These are phyloP conservation scores for Pogostemon cablin DNA, from an alignment of 257 asterid genomes.

Conservation along the genomic window DNA sequence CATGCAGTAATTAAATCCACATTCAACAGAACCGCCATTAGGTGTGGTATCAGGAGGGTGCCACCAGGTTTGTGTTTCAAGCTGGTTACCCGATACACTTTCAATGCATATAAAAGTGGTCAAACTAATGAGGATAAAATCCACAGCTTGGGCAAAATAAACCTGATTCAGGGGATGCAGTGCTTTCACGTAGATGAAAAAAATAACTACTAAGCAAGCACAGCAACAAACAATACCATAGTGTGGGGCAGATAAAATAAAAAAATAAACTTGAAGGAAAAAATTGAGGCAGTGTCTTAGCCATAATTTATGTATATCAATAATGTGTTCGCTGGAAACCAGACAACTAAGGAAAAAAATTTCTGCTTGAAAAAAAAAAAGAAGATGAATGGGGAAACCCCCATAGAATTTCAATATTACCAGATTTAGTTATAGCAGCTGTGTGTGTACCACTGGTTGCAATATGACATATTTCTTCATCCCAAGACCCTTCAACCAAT, in stretches of 20 bases:
- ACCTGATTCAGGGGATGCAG: neutral
- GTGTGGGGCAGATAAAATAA: neutral
- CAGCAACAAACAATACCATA: neutral
- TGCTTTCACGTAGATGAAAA: neutral
- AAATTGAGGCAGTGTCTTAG: neutral
- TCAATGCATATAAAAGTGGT: neutral
- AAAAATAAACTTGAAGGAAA: neutral
- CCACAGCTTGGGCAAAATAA: constrained; percentile 6
- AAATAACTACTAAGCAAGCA: constrained; percentile 1
- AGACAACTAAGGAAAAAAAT: neutral
- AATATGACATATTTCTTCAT: constrained; percentile 64
- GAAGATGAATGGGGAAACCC: neutral
- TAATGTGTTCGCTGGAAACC: constrained; percentile 6
- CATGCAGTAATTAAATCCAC: neutral
- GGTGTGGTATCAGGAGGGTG: neutral
- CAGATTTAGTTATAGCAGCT: constrained; percentile 79
- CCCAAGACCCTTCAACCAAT: constrained; percentile 84
- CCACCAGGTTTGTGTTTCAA: neutral
- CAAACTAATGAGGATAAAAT: constrained; percentile 15
- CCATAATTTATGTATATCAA: constrained; percentile 1
- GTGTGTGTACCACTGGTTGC: constrained; percentile 94
- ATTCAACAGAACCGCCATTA: neutral
- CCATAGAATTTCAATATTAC: constrained; percentile 36
- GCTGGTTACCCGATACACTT: neutral
- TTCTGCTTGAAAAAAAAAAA: neutral